Conservation (phyloP, 441 rosid genomes). For the Jatropha podagrica region DNA sequence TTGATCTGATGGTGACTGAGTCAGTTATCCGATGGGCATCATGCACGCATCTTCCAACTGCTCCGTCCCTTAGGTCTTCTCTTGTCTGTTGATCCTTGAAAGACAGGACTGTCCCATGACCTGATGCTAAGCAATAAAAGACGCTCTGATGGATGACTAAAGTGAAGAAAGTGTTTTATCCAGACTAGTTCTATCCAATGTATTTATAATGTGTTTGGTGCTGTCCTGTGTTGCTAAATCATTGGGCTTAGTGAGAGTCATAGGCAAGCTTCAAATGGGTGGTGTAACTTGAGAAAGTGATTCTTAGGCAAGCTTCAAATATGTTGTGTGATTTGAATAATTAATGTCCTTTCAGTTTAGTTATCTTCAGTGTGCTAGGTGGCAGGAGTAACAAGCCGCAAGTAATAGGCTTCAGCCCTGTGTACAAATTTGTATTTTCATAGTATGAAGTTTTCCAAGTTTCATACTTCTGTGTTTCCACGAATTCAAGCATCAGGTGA, state of each 20-base stretch:
- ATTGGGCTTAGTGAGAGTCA: not conserved
- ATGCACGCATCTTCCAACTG: conserved; percentile 54
- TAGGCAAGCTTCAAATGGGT: conserved; percentile 19
- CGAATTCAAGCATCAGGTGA: not conserved
- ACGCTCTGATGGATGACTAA: not conserved
- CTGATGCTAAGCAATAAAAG: not conserved
- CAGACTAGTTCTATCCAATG: conserved; percentile 9
- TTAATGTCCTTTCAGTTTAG: conserved; percentile 9
- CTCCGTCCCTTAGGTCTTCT: conserved; percentile 49
- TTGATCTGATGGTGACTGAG: conserved; percentile 47
- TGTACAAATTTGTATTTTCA: conserved; percentile 29
- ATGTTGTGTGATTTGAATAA: conserved; percentile 21
- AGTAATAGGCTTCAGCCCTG: conserved; percentile 16
- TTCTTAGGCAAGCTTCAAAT: conserved; percentile 14
- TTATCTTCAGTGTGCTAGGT: conserved; percentile 4
- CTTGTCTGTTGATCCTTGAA: conserved; percentile 57
- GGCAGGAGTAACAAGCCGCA: conserved; percentile 9
- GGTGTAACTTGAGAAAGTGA: conserved; percentile 13
- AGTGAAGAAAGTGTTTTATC: not conserved
- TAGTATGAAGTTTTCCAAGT: conserved; percentile 24
- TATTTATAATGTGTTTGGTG: conserved; percentile 13
- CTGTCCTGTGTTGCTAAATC: conserved; percentile 2
- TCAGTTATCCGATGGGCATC: conserved; percentile 75
- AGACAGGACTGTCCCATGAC: not conserved
- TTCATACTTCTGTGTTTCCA: conserved; percentile 1